Conservation (phyloP, 345 rosid genomes). For the Eucalyptus cloeziana region DNA sequence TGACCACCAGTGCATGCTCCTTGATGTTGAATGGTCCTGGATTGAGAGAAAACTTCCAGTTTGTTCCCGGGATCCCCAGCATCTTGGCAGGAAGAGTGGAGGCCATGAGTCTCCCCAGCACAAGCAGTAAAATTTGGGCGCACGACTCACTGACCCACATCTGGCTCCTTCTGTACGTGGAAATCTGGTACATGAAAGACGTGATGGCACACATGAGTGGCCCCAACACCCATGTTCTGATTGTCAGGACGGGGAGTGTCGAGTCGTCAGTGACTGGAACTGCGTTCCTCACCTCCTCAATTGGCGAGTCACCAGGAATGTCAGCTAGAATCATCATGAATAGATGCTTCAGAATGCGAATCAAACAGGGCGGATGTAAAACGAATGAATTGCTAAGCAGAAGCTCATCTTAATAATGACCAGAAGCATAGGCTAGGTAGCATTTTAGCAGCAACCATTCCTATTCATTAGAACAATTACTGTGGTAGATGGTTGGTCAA, state of each 20-base stretch:
- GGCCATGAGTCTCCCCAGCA: conserved; percentile 31
- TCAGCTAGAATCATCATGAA: background rate
- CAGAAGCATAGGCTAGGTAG: background rate
- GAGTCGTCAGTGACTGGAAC: conserved; percentile 31
- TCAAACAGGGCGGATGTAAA: background rate
- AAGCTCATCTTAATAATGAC: background rate
- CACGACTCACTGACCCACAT: conserved; percentile 7
- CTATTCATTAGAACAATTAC: background rate
- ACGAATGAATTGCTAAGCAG: background rate
- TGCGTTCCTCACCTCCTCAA: conserved; percentile 21
- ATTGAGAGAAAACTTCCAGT: conserved; percentile 34
- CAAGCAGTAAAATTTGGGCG: conserved; percentile 27
- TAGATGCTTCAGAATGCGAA: background rate
- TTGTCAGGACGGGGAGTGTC: conserved; percentile 6
- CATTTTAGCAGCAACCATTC: background rate
- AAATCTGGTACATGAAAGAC: conserved; percentile 26
- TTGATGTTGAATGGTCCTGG: conserved; percentile 43
- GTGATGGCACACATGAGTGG: conserved; percentile 6
- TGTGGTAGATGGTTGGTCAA: background rate
- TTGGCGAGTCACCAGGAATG: conserved; percentile 3
- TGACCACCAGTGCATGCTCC: conserved; percentile 33
- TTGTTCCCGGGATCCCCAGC: conserved; percentile 8
- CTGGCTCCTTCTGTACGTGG: conserved; percentile 13
- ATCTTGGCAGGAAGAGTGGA: conserved; percentile 7
- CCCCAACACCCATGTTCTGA: conserved; percentile 40